Percentiles rank a stretch among this genome's conserved stretches.
These are phyloP conservation scores for Metschnikowia drakensbergensis DNA, from an alignment of 805 yeast genomes.

Conservation along the genomic window DNA sequence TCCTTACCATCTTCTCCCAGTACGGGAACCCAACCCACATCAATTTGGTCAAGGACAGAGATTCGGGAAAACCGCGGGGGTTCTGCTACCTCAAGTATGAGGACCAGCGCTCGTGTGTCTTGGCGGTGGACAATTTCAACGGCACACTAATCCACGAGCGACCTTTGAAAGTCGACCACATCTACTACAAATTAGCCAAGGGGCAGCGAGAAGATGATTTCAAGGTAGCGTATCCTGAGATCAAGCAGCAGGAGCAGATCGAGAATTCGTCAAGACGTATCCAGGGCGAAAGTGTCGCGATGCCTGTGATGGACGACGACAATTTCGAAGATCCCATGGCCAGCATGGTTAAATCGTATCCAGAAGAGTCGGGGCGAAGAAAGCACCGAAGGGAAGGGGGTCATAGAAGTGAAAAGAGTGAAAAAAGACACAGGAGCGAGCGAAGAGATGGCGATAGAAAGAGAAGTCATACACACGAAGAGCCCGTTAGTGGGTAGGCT, in stretches of 20 bases:
- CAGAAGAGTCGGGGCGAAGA: not conserved
- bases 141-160: slow-evolving; percentile 57
- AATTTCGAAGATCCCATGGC: slow-evolving; percentile 37
- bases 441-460: not conserved
- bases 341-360: slow-evolving; percentile 29
- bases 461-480: not conserved
- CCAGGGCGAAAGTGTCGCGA: not conserved
- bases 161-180: slow-evolving; percentile 63
- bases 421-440: not conserved
- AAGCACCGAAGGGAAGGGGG: not conserved
- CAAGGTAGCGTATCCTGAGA: slow-evolving; percentile 26
- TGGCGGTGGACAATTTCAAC: slow-evolving; percentile 87
- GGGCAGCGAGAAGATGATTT: slow-evolving; percentile 48
- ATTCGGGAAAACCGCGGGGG: slow-evolving; percentile 63
- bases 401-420: not conserved
- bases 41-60: slow-evolving; percentile 61
- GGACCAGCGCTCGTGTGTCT: slow-evolving; percentile 70
- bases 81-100: slow-evolving; percentile 82
- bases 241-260: slow-evolving; percentile 1
- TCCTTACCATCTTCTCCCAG: slow-evolving; percentile 78
- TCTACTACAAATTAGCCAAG: slow-evolving; percentile 52
- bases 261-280: slow-evolving; percentile 7
- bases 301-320: slow-evolving; percentile 14
- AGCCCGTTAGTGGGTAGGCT: not conserved
- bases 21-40: slow-evolving; percentile 83